These are phyloP conservation scores for Pelargonium cotyledonis DNA, from an alignment of 441 rosid genomes.

Conservation along the genomic window DNA sequence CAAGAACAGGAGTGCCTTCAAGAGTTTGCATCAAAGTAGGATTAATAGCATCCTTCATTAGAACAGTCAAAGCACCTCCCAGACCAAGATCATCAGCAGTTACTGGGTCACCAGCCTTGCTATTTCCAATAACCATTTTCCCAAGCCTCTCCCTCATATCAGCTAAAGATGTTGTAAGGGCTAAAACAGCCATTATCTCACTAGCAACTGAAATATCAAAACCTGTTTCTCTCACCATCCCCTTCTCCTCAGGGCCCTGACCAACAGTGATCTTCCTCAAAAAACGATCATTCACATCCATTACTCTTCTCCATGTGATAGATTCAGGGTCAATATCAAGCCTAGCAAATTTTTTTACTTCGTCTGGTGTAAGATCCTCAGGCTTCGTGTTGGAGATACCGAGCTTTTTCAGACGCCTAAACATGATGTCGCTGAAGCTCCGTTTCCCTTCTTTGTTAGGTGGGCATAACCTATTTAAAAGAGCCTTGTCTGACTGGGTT, in stretches of 20 bases:
- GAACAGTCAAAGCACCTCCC: slow-evolving; percentile 93
- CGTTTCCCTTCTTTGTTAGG: slow-evolving; percentile 79
- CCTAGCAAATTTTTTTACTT: slow-evolving; percentile 71
- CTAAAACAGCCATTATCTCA: slow-evolving; percentile 99
- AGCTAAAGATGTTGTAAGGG: slow-evolving; percentile 87
- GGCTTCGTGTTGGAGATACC: slow-evolving; percentile 75
- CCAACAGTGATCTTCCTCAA: slow-evolving; percentile 84
- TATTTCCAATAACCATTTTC: slow-evolving; percentile 90
- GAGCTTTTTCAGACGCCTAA: slow-evolving; percentile 73
- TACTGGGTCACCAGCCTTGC: slow-evolving; percentile 83
- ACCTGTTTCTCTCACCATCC: slow-evolving; percentile 92
- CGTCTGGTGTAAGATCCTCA: slow-evolving; percentile 77
- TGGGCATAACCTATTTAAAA: slow-evolving; percentile 77
- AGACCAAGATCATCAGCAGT: slow-evolving; percentile 96
- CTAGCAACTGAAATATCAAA: slow-evolving; percentile 97
- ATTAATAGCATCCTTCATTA: slow-evolving; percentile 94
- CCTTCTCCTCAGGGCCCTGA: slow-evolving; percentile 93
- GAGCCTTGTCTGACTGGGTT: slow-evolving; percentile 85
- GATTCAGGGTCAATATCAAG: slow-evolving; percentile 84
- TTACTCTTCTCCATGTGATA: slow-evolving; percentile 94
- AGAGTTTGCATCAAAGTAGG: slow-evolving; percentile 98
- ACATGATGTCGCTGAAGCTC: slow-evolving; percentile 74
- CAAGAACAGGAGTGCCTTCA: slow-evolving; percentile 95
- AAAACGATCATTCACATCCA: slow-evolving; percentile 93
- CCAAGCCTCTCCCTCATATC: slow-evolving; percentile 98